Base-by-base conservation (phyloP, 2,329 filamentous ascomycete species). In the Penicillium sp. region DNA sequence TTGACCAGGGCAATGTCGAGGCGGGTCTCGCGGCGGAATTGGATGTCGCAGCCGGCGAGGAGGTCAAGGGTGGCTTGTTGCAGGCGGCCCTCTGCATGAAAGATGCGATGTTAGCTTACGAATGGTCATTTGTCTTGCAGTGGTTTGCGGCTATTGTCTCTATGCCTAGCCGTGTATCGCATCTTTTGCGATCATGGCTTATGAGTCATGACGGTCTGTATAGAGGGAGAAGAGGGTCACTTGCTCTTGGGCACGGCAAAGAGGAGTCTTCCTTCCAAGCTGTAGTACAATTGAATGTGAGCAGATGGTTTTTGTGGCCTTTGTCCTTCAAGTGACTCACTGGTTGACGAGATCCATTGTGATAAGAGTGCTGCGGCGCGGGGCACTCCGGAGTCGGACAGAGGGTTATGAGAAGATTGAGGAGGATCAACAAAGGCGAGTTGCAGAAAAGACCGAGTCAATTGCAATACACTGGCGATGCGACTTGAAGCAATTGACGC, bases 201-300 rank as follows among this genome's bases (percentile, higher is more conserved):
- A 31, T 67, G 65, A 69, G 58, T 70, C 66, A 67, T 58, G 54
- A 10, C 8, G 43, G 47, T 34, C n/a, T 49, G 47, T 4, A 25
- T 31, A 7, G 48, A 20, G 5, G 31, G 28, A 37, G 55, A 39
- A 49, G 5, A 61, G 54, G 64, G 54, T 53, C 57, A 87, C 90
- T 82, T 82, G 93, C 92, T 99, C 82, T 99, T 99, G 62, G 95
- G 95, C n/a, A 99, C 91, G 63, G 95, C 95, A 75, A 99, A 97
- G 63, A 98, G 86, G 58, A 98, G 85, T 67, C 95, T 90, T 73
- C 94, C 93, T 83, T 95, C 92, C 75, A 97, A 85, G 82, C 92
- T 96, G 67, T n/a, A 68, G 69, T 57, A 57, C 20, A 69, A 58
- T 73, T 77, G 71, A 76, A 48, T 58, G 58, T 61, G 58, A 57